Evolutionary conservation across 441 rosid genomes (phyloP), one percentile per base, ranked within the genome.

Genomic region (Aleurites moluccanus): DNA sequence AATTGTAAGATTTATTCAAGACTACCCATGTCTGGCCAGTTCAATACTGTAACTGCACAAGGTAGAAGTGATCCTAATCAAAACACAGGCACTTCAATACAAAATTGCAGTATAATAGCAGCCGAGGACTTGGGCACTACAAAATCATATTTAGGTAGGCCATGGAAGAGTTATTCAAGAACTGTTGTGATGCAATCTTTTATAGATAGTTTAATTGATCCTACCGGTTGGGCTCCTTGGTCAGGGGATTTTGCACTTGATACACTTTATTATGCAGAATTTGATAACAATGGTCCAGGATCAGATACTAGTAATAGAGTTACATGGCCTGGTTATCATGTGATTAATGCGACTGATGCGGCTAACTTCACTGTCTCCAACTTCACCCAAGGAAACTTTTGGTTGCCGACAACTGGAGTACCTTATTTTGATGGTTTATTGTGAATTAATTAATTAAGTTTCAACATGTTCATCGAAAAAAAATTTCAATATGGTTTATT

Each of bases 21-120:
- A 55, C 80, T 78, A 20, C 93, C 97, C 0, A 6, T 88, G 77
- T 65, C 11, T 1, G 81, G 73, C 73, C 98, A 88, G 56, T 89
- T 83, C 80, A 93, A 92, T 63, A 81, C 92, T 28, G 84, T 92
- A 5, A 91, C 97, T 0, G 97, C 99, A 4, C 94, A 92, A 72
- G 97, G 96, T 11, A 80, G 96, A n/a, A 86, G 80, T 0, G 96
- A 91, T 66, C 87, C 90, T 13, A 89, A 92, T 68, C 97, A 94
- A 68, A 92, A 88, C 70, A 90, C 97, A 0, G 97, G 97, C 35
- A 89, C 78, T 25, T 89, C 94, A 40, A 86, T 93, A 7, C 93
- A 90, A 1, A 85, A 82, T 21, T 91, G 94, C 77, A 82, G 79
- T 16, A 83, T 93, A 55, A 61, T 10, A 67, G 87, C 94, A 0